Conservation (phyloP, 352 stramenopile genomes). For the Globisporangium cystogenes region DNA sequence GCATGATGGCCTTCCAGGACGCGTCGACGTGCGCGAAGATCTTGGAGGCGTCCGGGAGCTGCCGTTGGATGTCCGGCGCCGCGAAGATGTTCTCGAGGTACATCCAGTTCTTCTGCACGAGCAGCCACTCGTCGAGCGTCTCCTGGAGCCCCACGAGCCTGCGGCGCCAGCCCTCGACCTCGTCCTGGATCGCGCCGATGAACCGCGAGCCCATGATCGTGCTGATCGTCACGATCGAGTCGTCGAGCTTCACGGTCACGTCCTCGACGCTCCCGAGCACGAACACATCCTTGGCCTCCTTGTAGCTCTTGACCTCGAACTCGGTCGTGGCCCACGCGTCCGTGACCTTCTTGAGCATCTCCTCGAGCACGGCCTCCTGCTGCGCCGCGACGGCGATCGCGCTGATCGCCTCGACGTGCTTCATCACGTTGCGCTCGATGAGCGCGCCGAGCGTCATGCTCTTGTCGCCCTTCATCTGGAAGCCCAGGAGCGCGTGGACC, state of each 20-base stretch:
- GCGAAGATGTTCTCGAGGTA: constrained; percentile 87
- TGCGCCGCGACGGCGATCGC: constrained; percentile 81
- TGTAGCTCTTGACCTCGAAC: constrained; percentile 92
- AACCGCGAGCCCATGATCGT: constrained; percentile 91
- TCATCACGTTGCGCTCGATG: constrained; percentile 86
- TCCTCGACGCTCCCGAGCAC: constrained; percentile 91
- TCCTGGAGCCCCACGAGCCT: constrained; percentile 82
- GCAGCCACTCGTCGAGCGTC: constrained; percentile 84
- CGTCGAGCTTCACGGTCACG: constrained; percentile 86
- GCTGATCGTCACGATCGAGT: constrained; percentile 92
- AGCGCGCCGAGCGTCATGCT: constrained; percentile 81
- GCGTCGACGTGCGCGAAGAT: constrained; percentile 89
- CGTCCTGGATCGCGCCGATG: constrained; percentile 86
- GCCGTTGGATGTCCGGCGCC: constrained; percentile 88
- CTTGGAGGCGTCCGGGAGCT: constrained; percentile 88
- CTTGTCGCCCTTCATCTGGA: constrained; percentile 80
- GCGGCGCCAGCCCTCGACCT: constrained; percentile 87
- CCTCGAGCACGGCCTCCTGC: constrained; percentile 89
- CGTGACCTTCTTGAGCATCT: constrained; percentile 92
- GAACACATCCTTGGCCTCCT: constrained; percentile 92
- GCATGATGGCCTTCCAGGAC: constrained; percentile 92
- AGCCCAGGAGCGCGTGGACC: constrained; percentile 78
- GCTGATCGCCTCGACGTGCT: constrained; percentile 84
- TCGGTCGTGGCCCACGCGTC: constrained; percentile 86
- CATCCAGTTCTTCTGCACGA: constrained; percentile 89